phyloP scores from a whole-genome alignment of 2,329 filamentous ascomycete species.

The Aspergillus cejpii region DNA sequence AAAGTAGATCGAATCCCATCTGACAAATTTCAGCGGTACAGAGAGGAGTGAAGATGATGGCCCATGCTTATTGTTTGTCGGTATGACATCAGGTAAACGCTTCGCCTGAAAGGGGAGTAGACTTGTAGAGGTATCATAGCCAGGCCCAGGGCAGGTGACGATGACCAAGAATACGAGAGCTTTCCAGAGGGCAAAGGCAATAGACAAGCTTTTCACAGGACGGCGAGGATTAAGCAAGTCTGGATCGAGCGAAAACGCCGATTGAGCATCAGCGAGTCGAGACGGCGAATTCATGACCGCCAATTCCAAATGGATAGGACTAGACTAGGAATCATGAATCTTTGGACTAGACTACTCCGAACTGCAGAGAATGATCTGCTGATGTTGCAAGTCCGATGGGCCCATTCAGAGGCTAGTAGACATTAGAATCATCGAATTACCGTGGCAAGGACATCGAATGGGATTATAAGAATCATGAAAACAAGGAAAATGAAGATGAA shows the following conservation, averaged over 20 bases:
- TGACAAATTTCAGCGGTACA: constrained; percentile 43
- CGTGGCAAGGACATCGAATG: neutral
- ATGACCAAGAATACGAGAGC: constrained; percentile 46
- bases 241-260: constrained; percentile 10
- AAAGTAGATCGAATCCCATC: constrained; percentile 61
- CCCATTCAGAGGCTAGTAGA: neutral
- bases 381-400: neutral
- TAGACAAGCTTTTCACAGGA: constrained; percentile 31
- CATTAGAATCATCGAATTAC: no score
- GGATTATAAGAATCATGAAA: no score
- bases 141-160: constrained; percentile 48
- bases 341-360: no score
- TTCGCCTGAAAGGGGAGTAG: constrained; percentile 37
- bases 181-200: constrained; percentile 52
- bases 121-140: constrained; percentile 58
- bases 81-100: constrained; percentile 8
- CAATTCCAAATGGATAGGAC: neutral
- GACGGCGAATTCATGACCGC: neutral
- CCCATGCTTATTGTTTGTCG: constrained; percentile 4
- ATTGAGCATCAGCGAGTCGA: constrained; percentile 5
- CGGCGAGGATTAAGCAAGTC: constrained; percentile 22
- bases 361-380: no score
- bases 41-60: constrained; percentile 7
- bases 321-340: no score
- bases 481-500: neutral